Percentiles rank a stretch among this genome's conserved stretches.
phyloP scores from a whole-genome alignment of 306 rosid genomes.

The Begonia masoniana region DNA sequence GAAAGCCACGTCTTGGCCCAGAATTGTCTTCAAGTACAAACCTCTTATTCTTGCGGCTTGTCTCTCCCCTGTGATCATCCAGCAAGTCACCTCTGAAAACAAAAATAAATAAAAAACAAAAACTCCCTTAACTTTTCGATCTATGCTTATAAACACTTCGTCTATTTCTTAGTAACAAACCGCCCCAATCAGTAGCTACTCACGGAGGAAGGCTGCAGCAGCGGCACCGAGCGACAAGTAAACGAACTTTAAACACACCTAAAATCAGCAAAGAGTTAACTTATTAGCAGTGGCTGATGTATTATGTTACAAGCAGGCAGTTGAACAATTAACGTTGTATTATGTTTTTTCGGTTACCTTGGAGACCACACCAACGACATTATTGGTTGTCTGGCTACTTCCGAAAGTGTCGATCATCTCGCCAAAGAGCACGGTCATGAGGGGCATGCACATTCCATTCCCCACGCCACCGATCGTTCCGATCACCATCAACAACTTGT shows the following conservation, averaged over 20 bases:
- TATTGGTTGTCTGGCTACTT: conserved; percentile 22
- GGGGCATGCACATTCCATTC: conserved; percentile 51
- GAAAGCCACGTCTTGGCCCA: conserved; percentile 77
- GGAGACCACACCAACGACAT: conserved; percentile 35
- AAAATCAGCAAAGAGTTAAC: not conserved
- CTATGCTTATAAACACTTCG: not conserved
- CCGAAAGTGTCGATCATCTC: conserved; percentile 52
- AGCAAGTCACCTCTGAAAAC: conserved; percentile 66
- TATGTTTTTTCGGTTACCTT: conserved; percentile 25
- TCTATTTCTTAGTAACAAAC: not conserved
- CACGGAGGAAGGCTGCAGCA: conserved; percentile 62
- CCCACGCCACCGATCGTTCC: conserved; percentile 72
- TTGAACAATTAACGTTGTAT: too few relatives aligned
- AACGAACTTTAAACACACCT: conserved; percentile 60
- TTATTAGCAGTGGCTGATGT: too few relatives aligned
- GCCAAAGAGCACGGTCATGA: conserved; percentile 66
- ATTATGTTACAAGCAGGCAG: too few relatives aligned
- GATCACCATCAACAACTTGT: conserved; percentile 35
- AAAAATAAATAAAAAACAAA: conserved; percentile 6
- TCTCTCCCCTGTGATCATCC: conserved; percentile 96
- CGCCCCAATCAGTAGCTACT: conserved; percentile 10
- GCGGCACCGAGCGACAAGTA: conserved; percentile 54
- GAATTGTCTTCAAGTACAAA: conserved; percentile 69
- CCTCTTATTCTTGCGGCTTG: conserved; percentile 80
- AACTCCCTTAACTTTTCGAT: not conserved